Evolutionary conservation across 2,329 filamentous ascomycete genomes (phyloP).

Genomic region (Hortaea werneckii): DNA sequence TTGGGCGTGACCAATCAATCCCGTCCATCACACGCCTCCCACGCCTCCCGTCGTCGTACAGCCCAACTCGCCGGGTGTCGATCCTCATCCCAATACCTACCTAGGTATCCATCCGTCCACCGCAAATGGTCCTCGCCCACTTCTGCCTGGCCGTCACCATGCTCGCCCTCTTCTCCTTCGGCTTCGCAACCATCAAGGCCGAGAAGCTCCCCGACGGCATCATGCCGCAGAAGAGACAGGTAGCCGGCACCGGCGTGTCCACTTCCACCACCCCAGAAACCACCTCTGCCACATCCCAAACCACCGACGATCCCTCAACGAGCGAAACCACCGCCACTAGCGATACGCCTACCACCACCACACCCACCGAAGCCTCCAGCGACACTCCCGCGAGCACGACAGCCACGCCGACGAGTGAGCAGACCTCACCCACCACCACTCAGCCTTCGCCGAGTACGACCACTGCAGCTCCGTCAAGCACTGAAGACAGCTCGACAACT

Average conservation of each 20-base stretch:
- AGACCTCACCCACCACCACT: neutral
- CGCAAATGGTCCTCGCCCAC: neutral
- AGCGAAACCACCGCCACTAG: conserved; percentile 5
- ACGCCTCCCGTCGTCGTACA: too few relatives aligned
- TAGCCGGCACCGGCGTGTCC: conserved; percentile 20
- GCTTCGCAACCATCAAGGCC: conserved; percentile 21
- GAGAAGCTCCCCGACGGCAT: conserved; percentile 23
- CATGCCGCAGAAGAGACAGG: conserved; percentile 23
- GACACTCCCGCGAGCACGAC: neutral
- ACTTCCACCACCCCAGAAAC: conserved; percentile 6
- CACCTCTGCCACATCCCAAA: neutral
- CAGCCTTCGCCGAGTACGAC: neutral
- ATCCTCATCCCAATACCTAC: neutral
- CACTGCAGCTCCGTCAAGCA: conserved; percentile 3
- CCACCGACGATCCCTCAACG: neutral
- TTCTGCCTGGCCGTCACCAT: conserved; percentile 10
- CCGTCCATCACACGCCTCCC: too few relatives aligned
- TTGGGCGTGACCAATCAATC: too few relatives aligned
- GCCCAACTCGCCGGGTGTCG: neutral
- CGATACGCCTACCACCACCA: conserved; percentile 4
- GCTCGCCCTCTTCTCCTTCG: conserved; percentile 18
- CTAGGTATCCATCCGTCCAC: too few relatives aligned
- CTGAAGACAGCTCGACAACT: neutral
- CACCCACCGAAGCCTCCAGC: conserved; percentile 1
- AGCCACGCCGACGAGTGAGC: neutral